phyloP scores from a whole-genome alignment of 495 filamentous ascomycete genomes.

The Penicillium paradoxum region DNA sequence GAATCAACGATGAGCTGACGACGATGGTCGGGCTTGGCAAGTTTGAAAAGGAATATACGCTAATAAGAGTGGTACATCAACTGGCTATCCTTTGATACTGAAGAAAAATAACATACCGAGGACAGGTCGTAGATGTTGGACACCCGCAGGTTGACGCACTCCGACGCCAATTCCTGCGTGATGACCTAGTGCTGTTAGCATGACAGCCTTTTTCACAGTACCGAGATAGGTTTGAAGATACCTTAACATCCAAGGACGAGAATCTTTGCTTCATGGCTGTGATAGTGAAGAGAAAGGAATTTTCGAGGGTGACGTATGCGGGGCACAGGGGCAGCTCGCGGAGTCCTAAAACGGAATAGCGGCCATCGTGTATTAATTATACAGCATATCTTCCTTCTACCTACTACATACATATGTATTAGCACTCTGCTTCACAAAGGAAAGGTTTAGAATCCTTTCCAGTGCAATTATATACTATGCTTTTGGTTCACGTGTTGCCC shows the following conservation, averaged over 20 bases:
- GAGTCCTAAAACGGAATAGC: constrained; percentile 5
- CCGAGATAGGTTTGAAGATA: constrained; percentile 24
- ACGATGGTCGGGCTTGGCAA: constrained; percentile 76
- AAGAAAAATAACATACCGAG: constrained; percentile 44
- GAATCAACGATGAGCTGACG: constrained; percentile 90
- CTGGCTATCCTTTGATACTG: neutral
- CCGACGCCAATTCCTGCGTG: constrained; percentile 78
- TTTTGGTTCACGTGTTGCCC: no score
- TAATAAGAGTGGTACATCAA: constrained; percentile 13
- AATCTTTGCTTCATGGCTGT: constrained; percentile 89
- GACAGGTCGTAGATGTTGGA: constrained; percentile 95
- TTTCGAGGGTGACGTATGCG: constrained; percentile 48
- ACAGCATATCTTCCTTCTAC: no score
- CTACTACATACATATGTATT: no score
- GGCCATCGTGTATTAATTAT: neutral
- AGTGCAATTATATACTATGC: no score
- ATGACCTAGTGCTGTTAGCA: constrained; percentile 59
- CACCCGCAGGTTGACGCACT: constrained; percentile 71
- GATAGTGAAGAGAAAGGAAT: constrained; percentile 25
- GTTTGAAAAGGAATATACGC: constrained; percentile 92
- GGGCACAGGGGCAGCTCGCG: constrained; percentile 17
- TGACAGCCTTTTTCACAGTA: neutral
- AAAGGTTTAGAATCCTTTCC: no score
- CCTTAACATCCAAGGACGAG: constrained; percentile 88
- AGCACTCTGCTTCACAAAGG: no score